Evolutionary conservation across 352 stramenopile genomes (phyloP).

Genomic region (Blastocystis sp.): DNA sequence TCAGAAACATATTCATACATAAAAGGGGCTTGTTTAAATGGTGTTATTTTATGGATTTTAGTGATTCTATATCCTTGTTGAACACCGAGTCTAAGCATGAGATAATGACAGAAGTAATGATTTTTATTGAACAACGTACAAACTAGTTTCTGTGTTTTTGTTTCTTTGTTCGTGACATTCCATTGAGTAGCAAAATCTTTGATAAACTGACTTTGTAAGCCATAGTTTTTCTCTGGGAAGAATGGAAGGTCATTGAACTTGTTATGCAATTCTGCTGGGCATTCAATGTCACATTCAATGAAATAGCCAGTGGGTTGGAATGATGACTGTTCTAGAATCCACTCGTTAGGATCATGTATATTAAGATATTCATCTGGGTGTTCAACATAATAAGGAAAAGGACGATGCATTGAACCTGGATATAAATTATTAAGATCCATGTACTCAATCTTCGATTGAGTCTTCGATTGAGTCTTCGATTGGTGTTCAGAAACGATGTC

Average conservation of each 20-base stretch:
- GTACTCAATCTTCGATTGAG: neutral
- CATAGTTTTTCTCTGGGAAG: neutral
- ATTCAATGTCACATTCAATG: conserved; percentile 7
- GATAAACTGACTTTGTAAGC: neutral
- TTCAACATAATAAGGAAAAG: neutral
- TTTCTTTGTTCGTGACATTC: neutral
- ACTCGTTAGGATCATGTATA: neutral
- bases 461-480: neutral
- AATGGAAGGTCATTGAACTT: conserved; percentile 33
- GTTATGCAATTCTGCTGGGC: neutral
- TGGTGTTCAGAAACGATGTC: too few relatives aligned
- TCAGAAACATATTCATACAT: neutral
- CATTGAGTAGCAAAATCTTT: neutral
- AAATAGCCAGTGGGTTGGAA: neutral
- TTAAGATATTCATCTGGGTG: neutral
- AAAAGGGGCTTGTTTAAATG: neutral
- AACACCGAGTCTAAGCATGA: neutral
- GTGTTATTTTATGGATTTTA: neutral
- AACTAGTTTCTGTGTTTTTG: neutral
- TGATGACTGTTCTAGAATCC: neutral
- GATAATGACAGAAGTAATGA: neutral
- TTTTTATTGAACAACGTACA: neutral
- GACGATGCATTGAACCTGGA: neutral
- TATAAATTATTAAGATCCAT: neutral
- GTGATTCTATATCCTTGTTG: neutral